A percentile compares a stretch with the other conserved stretches of the same genome.
Conservation (phyloP, 2,329 filamentous ascomycete genomes). For the Colletotrichum sp. region DNA sequence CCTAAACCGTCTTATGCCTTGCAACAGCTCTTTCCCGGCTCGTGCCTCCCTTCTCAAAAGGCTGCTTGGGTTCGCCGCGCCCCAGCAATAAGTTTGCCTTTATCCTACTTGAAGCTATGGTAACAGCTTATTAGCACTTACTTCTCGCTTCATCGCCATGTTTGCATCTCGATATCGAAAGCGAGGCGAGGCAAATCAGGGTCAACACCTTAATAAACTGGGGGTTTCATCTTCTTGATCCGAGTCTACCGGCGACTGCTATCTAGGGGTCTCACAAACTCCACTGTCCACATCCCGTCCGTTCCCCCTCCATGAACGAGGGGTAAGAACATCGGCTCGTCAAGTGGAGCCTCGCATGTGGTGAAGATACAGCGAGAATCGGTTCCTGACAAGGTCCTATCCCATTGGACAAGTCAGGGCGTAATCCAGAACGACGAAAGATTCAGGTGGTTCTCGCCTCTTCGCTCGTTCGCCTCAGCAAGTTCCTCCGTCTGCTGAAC, state of each 20-base stretch:
- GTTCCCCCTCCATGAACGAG: not conserved
- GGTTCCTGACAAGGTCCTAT: not conserved
- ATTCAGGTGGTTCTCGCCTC: not conserved
- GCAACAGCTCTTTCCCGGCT: not conserved
- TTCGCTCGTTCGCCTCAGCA: not conserved
- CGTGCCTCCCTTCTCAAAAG: not conserved
- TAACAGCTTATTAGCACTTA: constrained; percentile 11
- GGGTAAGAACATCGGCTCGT: not conserved
- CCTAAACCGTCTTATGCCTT: not conserved
- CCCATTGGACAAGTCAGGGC: not conserved
- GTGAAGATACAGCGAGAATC: not conserved
- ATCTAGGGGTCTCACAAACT: not conserved
- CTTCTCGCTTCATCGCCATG: not conserved
- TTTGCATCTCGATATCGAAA: not conserved
- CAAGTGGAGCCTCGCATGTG: not conserved
- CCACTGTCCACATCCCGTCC: not conserved
- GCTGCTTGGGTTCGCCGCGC: not conserved
- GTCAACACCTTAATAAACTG: not conserved
- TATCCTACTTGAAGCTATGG: constrained; percentile 8
- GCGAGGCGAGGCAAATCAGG: not conserved
- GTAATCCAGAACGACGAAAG: not conserved
- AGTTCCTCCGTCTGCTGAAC: not conserved
- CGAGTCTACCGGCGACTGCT: not conserved
- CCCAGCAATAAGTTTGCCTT: not conserved
- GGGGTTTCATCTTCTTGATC: not conserved